Percentiles rank a stretch among this genome's conserved stretches.
Evolutionary conservation across 768 basidiomycete species (phyloP).

Genomic region (Tricholoma matsutake): DNA sequence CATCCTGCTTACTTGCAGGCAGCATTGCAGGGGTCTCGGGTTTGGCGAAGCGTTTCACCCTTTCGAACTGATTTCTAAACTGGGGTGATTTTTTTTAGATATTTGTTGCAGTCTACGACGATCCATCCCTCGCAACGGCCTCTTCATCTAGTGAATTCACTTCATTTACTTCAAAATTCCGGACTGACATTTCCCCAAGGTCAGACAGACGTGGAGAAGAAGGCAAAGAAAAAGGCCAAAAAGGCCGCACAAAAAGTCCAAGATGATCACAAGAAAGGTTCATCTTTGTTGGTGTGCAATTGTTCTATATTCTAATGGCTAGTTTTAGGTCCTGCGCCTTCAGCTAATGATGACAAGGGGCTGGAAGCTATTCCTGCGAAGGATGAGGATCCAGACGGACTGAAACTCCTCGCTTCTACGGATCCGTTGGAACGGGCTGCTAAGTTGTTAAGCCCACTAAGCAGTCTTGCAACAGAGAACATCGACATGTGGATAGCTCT

Average conservation of each 20-base stretch:
- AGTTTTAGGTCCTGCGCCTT: constrained; percentile 27
- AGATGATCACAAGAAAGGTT: constrained; percentile 75
- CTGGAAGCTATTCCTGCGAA: constrained; percentile 52
- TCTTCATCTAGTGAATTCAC: constrained; percentile 33
- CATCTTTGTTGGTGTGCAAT: constrained; percentile 1
- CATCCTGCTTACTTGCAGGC: constrained; percentile 76
- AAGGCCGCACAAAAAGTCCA: constrained; percentile 66
- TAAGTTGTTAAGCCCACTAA: constrained; percentile 65
- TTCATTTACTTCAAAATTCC: neutral
- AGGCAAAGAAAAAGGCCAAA: constrained; percentile 85
- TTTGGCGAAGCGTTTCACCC: constrained; percentile 26
- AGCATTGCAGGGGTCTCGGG: constrained; percentile 67
- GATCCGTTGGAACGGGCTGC: constrained; percentile 75
- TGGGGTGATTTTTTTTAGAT: constrained; percentile 45
- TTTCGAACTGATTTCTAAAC: constrained; percentile 4
- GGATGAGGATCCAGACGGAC: constrained; percentile 85
- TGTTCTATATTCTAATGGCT: neutral
- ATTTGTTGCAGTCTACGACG: constrained; percentile 67
- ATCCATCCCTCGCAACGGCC: constrained; percentile 56
- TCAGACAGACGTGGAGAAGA: constrained; percentile 66
- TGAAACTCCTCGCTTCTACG: constrained; percentile 57
- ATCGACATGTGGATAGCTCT: constrained; percentile 70
- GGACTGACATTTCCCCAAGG: constrained; percentile 10
- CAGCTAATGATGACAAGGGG: constrained; percentile 65
- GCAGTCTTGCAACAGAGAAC: constrained; percentile 45